Evolutionary conservation across 805 yeast genomes (phyloP).

Genomic region (Kodamaea hsintzibuensis): DNA sequence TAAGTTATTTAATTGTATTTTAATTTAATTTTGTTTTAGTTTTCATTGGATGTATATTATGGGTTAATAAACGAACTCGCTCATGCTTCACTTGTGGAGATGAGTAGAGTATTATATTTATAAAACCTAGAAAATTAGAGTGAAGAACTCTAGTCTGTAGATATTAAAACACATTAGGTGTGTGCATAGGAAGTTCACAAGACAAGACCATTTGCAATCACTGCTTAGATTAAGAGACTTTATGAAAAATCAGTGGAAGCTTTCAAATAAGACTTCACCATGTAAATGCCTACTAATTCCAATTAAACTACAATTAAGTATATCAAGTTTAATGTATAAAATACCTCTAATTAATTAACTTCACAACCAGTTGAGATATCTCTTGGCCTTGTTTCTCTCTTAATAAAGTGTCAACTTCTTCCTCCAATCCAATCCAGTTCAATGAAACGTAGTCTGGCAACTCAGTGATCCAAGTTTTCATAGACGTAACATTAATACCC

Average conservation of each 20-base stretch:
- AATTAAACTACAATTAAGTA: too few relatives aligned
- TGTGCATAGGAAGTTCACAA: too few relatives aligned
- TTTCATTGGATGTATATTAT: conserved; percentile 6
- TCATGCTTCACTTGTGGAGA: background rate
- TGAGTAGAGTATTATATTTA: background rate
- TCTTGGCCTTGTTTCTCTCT: conserved; percentile 21
- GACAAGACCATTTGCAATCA: too few relatives aligned
- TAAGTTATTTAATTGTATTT: conserved; percentile 15
- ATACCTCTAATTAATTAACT: background rate
- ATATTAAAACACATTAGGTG: too few relatives aligned
- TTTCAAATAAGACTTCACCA: too few relatives aligned
- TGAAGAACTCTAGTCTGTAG: background rate
- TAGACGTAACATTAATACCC: conserved; percentile 33
- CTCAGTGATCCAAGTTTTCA: conserved; percentile 48
- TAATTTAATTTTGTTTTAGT: conserved; percentile 1
- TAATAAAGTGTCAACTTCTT: conserved; percentile 40
- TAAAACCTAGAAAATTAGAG: background rate
- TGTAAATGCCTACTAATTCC: too few relatives aligned
- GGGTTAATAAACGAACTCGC: conserved; percentile 1
- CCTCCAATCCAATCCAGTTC: conserved; percentile 53
- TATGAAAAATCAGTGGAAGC: too few relatives aligned
- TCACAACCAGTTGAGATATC: background rate
- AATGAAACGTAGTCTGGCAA: conserved; percentile 58
- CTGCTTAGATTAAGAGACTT: too few relatives aligned
- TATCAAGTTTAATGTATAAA: too few relatives aligned